These are phyloP conservation scores for Fraxinus xanthoxyloides DNA, from an alignment of 305 asterid genomes.

Conservation along the genomic window DNA sequence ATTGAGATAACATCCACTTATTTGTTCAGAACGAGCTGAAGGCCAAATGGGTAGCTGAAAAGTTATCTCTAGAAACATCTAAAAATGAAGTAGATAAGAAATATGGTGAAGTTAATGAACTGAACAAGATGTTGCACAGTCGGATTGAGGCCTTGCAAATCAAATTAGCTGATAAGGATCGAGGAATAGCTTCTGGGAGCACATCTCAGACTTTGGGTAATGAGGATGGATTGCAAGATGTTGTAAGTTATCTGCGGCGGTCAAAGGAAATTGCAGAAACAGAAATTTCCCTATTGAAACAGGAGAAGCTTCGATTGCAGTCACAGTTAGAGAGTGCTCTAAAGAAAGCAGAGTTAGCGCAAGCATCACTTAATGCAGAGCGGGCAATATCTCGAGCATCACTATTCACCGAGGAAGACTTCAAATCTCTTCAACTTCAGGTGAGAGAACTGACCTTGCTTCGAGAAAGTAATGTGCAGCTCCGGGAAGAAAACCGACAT, in stretches of 20 bases:
- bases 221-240: conserved; percentile 75
- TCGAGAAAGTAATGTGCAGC: conserved; percentile 92
- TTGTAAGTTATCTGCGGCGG: conserved; percentile 83
- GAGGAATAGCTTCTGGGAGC: conserved; percentile 58
- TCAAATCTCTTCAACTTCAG: conserved; percentile 77
- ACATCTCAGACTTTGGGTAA: conserved; percentile 41
- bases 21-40: conserved; percentile 62
- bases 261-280: conserved; percentile 92
- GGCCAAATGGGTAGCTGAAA: conserved; percentile 74
- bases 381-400: conserved; percentile 61
- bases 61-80: conserved; percentile 61
- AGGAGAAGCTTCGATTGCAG: conserved; percentile 80
- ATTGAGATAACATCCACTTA: background rate
- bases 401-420: conserved; percentile 69
- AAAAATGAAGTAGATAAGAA: conserved; percentile 74
- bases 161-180: conserved; percentile 76
- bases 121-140: conserved; percentile 80
- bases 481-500: conserved; percentile 86
- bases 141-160: conserved; percentile 90
- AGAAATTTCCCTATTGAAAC: conserved; percentile 82
- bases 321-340: conserved; percentile 81
- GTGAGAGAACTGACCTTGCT: conserved; percentile 83
- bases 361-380: conserved; percentile 61
- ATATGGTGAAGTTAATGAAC: conserved; percentile 72
- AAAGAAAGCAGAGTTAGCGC: conserved; percentile 78